Base-by-base conservation (phyloP, 2,329 filamentous ascomycete species). In the Arthroderma sp. region DNA sequence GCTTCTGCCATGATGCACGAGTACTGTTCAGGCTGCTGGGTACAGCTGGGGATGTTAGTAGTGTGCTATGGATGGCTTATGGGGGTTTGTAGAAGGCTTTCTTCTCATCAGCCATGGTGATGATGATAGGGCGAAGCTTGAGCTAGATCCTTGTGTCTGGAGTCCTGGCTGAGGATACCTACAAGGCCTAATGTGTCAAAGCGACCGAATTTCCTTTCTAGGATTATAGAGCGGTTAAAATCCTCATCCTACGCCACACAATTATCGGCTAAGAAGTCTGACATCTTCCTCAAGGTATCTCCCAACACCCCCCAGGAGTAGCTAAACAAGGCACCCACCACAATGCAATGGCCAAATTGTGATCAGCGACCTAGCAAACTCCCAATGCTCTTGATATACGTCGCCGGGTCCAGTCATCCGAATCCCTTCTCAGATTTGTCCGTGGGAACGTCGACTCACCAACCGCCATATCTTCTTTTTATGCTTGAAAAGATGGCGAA, bases 401-500 rank as follows among this genome's bases (percentile, higher is more conserved):
- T 57, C 55, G 28, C 53, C 37, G n/a, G 57, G 46, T 1, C 49
- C 54, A n/a, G 50, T 47, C 8, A 47, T 30, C 6, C 32, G 38
- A 45, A 49, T 49, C 4, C 11, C 33, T 37, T 31, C 40, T 40
- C n/a, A 32, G 31, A 27, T 50, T 36, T 11, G 42, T 27, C 6
- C 38, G 36, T 4, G 31, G 36, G 6, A 49, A 22, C 39, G 38
- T 43, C 6, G 36, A 30, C 4, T 29, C 6, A 7, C 47, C 29
- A 39, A 46, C 44, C 7, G 47, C 33, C 9, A 48, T 40, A 46
- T 44, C 44, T 4, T 29, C 40, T 22, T 46, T 41, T 22, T 43
- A 45, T 44, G 28, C 33, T 31, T 1, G 36, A 9, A 8, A n/a
- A 45, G 5, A 64, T 68, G 43, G 60, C 67, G 58, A 44, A 56